Evolutionary conservation across 2,329 filamentous ascomycete genomes (phyloP), one percentile per base, ranked within the genome.

Genomic region (Diplodia intermedia): DNA sequence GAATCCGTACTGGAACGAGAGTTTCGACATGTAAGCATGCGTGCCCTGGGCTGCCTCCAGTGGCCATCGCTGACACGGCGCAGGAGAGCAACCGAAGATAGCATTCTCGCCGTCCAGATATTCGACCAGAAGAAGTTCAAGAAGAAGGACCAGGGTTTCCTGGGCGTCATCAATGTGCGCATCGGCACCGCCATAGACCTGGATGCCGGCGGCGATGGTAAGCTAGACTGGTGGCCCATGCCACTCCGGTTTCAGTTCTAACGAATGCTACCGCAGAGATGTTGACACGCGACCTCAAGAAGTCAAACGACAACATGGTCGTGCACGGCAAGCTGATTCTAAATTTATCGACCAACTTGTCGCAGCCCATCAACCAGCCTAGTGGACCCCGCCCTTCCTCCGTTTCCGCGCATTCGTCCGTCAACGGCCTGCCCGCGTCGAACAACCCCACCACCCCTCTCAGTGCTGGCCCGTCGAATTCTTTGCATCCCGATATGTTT

Each of bases 61-160:
- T n/a, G 15, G 53, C 9, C 54, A 40, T 65, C 53, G 68, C 76
- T 78, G 73, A 78, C 67, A 71, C 62, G n/a, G 31, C 36, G 65
- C 78, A 98, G 95, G 84, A 88, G 88, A 78, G 94, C 93, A 69
- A 95, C 90, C 70, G 95, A 99, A 79, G 94, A 97, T 76, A 97
- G 94, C 79, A 97, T 99, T 76, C 86, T 99, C 57, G 95, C 95
- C 8, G 94, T 99, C 56, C 95, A 99, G 79, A 97, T 99, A 67
- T 99, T 99, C 78, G 95, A 99, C 81, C 95, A 99, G 82, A 97
- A 97, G 85, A 99, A 99, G 83, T 99, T 99, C 84, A 99, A 99
- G 86, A 99, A 99, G 88, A 99, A 98, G 93, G 95, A 99, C 75
- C 95, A 99, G 79, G 95, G 95, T 9, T 99, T 99, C 78, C 86